Evolutionary conservation across 352 stramenopile species (phyloP), one percentile per base, ranked within the genome.

Genomic region (Globisporangium abappressorium): DNA sequence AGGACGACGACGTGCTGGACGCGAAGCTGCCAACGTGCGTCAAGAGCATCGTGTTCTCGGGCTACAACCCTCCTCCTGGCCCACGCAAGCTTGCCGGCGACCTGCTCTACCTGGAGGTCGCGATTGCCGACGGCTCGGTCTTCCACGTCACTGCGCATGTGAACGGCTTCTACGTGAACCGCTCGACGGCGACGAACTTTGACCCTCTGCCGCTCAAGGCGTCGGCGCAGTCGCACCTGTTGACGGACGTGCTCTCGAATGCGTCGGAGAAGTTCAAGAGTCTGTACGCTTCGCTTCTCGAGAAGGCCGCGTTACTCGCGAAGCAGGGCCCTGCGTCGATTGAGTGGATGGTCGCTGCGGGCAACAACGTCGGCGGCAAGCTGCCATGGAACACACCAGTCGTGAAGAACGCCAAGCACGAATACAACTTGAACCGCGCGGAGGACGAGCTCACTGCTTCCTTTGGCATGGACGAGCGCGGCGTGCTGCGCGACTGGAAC

Each of bases 401-500:
- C 24, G 59, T 64, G 14, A 56, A 66, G 15, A 65, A 54, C 34
- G 76, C 74, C 46, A 80, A 79, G 64, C 91, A 91, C 72, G 72
- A 71, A 43, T 93, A 91, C 69, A 91, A 97, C 73, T 62, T 82
- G 28, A 88, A 91, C 62, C 90, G 92, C 30, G 90, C 92, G 2
- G 93, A 98, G 64, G 91, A 98, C 63, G 92, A 98, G 54, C 74
- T 98, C 49, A 92, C 80, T 36, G 80, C 84, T 41, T 90, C 82
- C 3, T 98, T 94, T 63, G 96, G 96, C 47, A 91, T 98, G 77
- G 95, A 98, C 47, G 89, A 97, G 64, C 88, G 81, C 65, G 97
- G 97, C 34, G 87, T 95, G 15, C 65, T 96, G 47, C 90, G 96
- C 53, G 97, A 99, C 79, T 99, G 97, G 97, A 99, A 99, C 70